phyloP scores from a whole-genome alignment of 208 protist genomes.

The Crithidia fasciculata region DNA sequence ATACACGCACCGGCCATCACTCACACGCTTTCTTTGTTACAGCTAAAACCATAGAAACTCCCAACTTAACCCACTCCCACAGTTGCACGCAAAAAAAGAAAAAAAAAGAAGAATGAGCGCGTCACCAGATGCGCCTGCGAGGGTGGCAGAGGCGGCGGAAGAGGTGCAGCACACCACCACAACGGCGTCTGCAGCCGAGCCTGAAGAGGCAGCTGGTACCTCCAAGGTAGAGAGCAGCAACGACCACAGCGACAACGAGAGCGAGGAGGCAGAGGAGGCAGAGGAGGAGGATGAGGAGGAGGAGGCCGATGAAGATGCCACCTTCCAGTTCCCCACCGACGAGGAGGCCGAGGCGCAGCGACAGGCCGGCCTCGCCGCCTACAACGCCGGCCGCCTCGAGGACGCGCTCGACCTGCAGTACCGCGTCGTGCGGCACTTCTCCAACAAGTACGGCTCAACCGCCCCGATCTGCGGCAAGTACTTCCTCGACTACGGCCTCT shows the following conservation, averaged over 20 bases:
- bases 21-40: no score
- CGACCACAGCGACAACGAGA: slow-evolving; percentile 19
- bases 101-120: slow-evolving; percentile 22
- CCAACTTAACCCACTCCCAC: no score
- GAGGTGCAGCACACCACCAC: not conserved
- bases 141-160: slow-evolving; percentile 3
- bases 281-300: slow-evolving; percentile 26
- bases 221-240: not conserved
- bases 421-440: slow-evolving; percentile 80
- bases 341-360: slow-evolving; percentile 66
- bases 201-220: not conserved
- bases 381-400: slow-evolving; percentile 74
- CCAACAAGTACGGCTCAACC: slow-evolving; percentile 74
- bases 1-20: no score
- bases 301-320: slow-evolving; percentile 50
- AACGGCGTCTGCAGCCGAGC: not conserved
- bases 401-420: slow-evolving; percentile 81
- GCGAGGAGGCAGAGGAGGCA: slow-evolving; percentile 34
- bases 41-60: no score
- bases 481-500: slow-evolving; percentile 92
- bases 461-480: slow-evolving; percentile 61
- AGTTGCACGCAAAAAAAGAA: not conserved
- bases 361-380: slow-evolving; percentile 49
- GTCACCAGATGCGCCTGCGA: not conserved
- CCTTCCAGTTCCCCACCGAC: slow-evolving; percentile 56